Percentiles rank a stretch among this genome's conserved stretches.
Evolutionary conservation across 2,329 filamentous ascomycete species (phyloP).

Genomic region (Botryotinia calthae): DNA sequence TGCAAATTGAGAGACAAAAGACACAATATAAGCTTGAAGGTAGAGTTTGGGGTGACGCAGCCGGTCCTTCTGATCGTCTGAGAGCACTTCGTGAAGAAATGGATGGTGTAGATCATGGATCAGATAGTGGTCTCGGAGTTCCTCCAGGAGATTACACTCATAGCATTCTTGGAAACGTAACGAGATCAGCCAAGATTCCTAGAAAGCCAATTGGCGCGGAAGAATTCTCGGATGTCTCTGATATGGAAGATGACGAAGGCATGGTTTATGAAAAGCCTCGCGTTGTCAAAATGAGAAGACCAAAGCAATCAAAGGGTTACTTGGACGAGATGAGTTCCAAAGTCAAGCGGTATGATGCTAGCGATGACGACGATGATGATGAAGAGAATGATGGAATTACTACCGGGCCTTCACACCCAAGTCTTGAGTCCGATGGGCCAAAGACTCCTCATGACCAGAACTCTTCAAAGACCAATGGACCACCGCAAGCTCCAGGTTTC

Average conservation of each 20-base stretch:
- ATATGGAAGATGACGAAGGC: conserved; percentile 49
- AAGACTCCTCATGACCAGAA: conserved; percentile 48
- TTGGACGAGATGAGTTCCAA: conserved; percentile 72
- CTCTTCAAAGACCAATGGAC: conserved; percentile 25
- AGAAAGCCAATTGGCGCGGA: conserved; percentile 51
- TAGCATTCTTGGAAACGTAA: conserved; percentile 71
- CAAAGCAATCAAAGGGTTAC: conserved; percentile 57
- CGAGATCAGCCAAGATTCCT: conserved; percentile 56
- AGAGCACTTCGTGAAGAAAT: conserved; percentile 92
- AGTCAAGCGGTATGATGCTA: conserved; percentile 67
- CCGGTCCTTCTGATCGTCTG: conserved; percentile 86
- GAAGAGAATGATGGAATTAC: conserved; percentile 62
- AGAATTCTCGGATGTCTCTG: conserved; percentile 34
- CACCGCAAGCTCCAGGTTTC: conserved; percentile 37
- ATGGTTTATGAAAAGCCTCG: conserved; percentile 67
- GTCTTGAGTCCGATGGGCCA: conserved; percentile 64
- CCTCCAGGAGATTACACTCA: conserved; percentile 65
- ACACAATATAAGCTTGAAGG: conserved; percentile 97
- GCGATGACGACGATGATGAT: conserved; percentile 42
- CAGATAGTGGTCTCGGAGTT: conserved; percentile 36
- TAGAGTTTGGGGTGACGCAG: conserved; percentile 77
- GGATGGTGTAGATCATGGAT: conserved; percentile 62
- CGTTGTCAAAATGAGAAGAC: conserved; percentile 74
- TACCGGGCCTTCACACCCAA: conserved; percentile 72
- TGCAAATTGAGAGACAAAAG: conserved; percentile 94